Conservation (phyloP, 2,329 filamentous ascomycete genomes). For the Stemphylium lycopersici region DNA sequence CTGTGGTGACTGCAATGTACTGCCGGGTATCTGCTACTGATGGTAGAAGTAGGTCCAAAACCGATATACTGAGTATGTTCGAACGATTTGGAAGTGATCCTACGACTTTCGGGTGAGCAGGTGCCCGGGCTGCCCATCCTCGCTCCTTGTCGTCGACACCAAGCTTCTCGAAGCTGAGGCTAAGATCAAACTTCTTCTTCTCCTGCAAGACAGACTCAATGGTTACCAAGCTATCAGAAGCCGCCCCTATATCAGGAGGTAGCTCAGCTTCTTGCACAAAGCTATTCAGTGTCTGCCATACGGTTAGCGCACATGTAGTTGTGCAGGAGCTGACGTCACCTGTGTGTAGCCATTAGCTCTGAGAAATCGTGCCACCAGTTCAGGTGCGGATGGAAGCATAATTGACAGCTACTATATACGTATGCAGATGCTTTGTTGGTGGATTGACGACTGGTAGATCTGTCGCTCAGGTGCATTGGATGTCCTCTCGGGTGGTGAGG, state of each 20-base stretch:
- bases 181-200: conserved; percentile 64
- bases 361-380: conserved; percentile 52
- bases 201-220: conserved; percentile 66
- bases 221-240: conserved; percentile 56
- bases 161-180: conserved; percentile 61
- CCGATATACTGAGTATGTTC: conserved; percentile 61
- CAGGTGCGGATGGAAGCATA: conserved; percentile 48
- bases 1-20: conserved; percentile 46
- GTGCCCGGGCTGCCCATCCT: conserved; percentile 56
- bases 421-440: neutral
- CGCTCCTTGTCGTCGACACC: conserved; percentile 52
- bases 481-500: neutral
- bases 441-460: neutral
- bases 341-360: conserved; percentile 50
- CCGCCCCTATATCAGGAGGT: conserved; percentile 55
- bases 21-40: conserved; percentile 16
- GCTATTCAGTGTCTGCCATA: conserved; percentile 59
- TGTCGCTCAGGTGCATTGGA: neutral
- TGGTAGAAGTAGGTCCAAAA: conserved; percentile 46
- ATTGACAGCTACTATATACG: neutral
- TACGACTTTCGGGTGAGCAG: conserved; percentile 52
- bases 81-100: conserved; percentile 54
- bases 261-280: conserved; percentile 64
- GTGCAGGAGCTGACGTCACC: conserved; percentile 32
- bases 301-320: conserved; percentile 12